Percentiles rank a stretch among this genome's conserved stretches.
Evolutionary conservation across 2,329 filamentous ascomycete genomes (phyloP).

Genomic region (Thelonectria discophora): DNA sequence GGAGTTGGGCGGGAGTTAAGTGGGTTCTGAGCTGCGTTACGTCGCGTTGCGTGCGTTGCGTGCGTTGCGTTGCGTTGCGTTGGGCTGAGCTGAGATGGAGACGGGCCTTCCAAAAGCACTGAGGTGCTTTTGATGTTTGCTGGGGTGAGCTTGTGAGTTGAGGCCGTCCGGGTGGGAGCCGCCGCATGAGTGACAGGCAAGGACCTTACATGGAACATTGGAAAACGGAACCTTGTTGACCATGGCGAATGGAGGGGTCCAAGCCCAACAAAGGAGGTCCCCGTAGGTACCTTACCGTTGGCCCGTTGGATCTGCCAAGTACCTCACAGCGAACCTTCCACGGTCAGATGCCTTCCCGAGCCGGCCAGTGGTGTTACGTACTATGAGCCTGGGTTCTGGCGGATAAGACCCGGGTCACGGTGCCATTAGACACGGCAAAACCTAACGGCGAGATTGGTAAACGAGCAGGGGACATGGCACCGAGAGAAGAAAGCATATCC

Average conservation of each 20-base stretch:
- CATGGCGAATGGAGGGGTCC: background rate
- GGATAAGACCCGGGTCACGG: no score
- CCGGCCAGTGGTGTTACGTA: no score
- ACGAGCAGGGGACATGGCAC: no score
- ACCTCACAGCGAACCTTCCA: background rate
- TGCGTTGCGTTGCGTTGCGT: conserved; percentile 19
- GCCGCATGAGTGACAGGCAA: background rate
- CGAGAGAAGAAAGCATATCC: no score
- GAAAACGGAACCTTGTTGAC: background rate
- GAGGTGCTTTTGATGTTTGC: conserved; percentile 10
- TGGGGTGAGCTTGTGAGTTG: conserved; percentile 17
- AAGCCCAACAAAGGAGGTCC: background rate
- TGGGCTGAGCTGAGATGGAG: conserved; percentile 12
- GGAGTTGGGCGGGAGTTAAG: conserved; percentile 14
- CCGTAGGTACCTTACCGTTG: background rate
- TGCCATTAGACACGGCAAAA: no score
- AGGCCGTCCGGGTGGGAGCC: background rate
- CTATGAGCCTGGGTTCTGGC: no score
- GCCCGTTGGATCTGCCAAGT: background rate
- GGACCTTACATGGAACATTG: background rate
- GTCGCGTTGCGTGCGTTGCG: conserved; percentile 5
- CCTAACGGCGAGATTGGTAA: no score
- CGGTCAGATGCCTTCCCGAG: no score
- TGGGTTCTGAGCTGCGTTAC: conserved; percentile 18
- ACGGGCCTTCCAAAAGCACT: conserved; percentile 6